Base-by-base conservation (phyloP, 768 basidiomycete genomes). In the Pisolithus marmoratus region DNA sequence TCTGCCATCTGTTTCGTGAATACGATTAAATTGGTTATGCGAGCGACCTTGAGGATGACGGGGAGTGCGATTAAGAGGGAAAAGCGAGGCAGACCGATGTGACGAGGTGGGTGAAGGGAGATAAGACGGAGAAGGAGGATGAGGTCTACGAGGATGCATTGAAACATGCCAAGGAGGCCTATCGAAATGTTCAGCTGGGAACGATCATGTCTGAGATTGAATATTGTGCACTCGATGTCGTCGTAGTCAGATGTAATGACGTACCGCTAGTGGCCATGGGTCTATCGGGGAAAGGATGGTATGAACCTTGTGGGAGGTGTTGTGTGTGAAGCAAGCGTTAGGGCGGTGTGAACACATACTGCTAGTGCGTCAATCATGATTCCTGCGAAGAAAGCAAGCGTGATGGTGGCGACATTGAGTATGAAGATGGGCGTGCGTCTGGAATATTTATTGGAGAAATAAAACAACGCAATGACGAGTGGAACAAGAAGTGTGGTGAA, bases 401-500 rank as follows among this genome's bases (percentile, higher is more conserved):
- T 42, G 34, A 67, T 54, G 31, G 20, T 53, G 5, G 57, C 26
- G 2, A 65, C 58, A 31, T 68, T 69, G 44, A 68, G 63, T 17
- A 62, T 56, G 41, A 69, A 68, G 34, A 68, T 65, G 1, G 65
- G 60, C 9, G 56, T 57, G 5, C 56, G 34, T 19, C 67, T 61
- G 19, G 63, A 56, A 31, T 56, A 50, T 0, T 58, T 52, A 4
- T 59, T 67, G 6, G 67, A 69, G 24, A 60, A 68, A 48, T 65
- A 63, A 50, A 68, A 63, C 36, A 68, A 27, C 12, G 67, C 66
- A 8, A 63, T 53, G 8, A 67, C 43, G 52, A 68, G 67, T 31
- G 66, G 62, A 1, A 68, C n/a, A 5, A 67, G 64, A 12, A 70
- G 58, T 3, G 63, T 58, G 29, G 64, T 49, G 48, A 71, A 66